A percentile compares a stretch with the other conserved stretches of the same genome.
Evolutionary conservation across 2,329 filamentous ascomycete species (phyloP).

Genomic region (Fusarium albidum): DNA sequence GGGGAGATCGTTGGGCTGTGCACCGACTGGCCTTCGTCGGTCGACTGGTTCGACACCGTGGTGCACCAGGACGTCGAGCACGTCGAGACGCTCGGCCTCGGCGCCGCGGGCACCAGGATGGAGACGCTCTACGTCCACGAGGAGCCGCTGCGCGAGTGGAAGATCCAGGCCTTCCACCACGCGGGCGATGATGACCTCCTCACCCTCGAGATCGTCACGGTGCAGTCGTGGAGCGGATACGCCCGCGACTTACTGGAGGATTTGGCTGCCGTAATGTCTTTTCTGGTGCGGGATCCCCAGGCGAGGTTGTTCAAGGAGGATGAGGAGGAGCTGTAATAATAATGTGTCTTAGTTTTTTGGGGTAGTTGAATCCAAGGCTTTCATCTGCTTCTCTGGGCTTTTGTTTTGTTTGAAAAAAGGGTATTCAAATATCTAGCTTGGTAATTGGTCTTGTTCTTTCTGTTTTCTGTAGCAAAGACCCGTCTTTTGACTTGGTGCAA

Average conservation of each 20-base stretch:
- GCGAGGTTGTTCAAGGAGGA: slow-evolving; percentile 28
- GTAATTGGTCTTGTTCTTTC: too few species aligned
- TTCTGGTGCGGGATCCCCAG: slow-evolving; percentile 18
- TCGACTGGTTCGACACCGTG: slow-evolving; percentile 61
- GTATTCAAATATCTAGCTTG: too few species aligned
- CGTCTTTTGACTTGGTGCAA: too few species aligned
- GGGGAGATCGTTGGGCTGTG: slow-evolving; percentile 60
- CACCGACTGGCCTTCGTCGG: slow-evolving; percentile 50
- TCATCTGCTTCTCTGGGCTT: background rate
- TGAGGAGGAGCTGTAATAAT: background rate
- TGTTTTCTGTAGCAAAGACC: too few species aligned
- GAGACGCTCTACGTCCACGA: slow-evolving; percentile 68
- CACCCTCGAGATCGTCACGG: slow-evolving; percentile 67
- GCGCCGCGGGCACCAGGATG: slow-evolving; percentile 52
- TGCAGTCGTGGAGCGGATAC: slow-evolving; percentile 62
- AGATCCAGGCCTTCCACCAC: slow-evolving; percentile 68
- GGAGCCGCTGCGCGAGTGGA: slow-evolving; percentile 64
- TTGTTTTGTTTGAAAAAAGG: background rate
- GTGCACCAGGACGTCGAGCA: slow-evolving; percentile 69
- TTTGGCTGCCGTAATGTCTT: slow-evolving; percentile 46
- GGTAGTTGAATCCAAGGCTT: background rate
- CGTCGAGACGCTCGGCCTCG: slow-evolving; percentile 61
- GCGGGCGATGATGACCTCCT: slow-evolving; percentile 58
- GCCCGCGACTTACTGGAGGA: slow-evolving; percentile 61
- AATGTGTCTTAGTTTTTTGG: background rate